These are phyloP conservation scores for Sclerotinia minor DNA, from an alignment of 2,329 filamentous ascomycete species.

Conservation along the genomic window DNA sequence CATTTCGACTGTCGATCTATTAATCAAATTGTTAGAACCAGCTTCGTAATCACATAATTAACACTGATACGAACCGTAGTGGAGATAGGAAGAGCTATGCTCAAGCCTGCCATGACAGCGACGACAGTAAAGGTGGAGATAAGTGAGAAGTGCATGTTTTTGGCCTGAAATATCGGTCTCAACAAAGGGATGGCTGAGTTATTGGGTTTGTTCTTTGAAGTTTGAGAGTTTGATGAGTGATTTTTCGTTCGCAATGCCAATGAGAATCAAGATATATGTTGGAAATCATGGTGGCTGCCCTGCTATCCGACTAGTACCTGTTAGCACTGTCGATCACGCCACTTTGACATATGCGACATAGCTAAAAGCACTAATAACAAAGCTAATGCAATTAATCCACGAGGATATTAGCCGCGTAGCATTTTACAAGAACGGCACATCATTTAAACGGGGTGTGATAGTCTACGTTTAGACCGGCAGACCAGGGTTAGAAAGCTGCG, in stretches of 20 bases:
- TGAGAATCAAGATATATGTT: constrained; percentile 1
- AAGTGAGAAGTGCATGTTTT: constrained; percentile 13
- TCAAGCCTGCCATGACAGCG: background rate
- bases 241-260: background rate
- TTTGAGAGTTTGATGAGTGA: background rate
- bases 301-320: background rate
- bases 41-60: background rate
- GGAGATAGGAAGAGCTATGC: constrained; percentile 1
- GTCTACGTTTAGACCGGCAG: background rate
- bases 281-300: background rate
- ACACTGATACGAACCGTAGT: background rate
- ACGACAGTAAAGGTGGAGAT: background rate
- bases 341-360: background rate
- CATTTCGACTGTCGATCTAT: constrained; percentile 33
- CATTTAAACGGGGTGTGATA: background rate
- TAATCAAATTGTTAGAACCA: constrained; percentile 37
- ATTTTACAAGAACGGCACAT: background rate
- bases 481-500: background rate
- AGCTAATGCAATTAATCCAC: background rate
- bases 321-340: background rate
- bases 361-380: background rate
- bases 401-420: too few relatives aligned
- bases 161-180: background rate
- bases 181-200: background rate
- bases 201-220: background rate